Evolutionary conservation across 2,329 filamentous ascomycete species (phyloP).

Genomic region (Aspergillus sp.): DNA sequence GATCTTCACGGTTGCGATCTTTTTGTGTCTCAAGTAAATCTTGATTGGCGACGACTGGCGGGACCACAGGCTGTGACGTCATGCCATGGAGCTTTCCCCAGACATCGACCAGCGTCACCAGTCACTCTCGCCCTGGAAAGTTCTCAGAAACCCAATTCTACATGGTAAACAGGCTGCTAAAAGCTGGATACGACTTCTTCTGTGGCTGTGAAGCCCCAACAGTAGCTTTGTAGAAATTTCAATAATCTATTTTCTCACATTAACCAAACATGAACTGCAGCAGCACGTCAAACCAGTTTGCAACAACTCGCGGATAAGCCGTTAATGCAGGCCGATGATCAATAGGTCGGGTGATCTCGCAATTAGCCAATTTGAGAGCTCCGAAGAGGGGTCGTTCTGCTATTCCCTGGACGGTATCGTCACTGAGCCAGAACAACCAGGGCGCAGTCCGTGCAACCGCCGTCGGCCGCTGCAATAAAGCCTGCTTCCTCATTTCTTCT

Average conservation of each 20-base stretch:
- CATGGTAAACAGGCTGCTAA: neutral
- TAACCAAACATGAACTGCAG: no score
- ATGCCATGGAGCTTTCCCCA: slow-evolving; percentile 2
- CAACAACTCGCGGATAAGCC: neutral
- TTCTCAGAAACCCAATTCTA: neutral
- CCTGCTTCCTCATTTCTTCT: neutral
- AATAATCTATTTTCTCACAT: neutral
- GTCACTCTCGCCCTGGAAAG: neutral
- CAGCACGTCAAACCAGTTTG: neutral
- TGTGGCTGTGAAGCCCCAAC: neutral
- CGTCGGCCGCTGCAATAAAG: slow-evolving; percentile 1
- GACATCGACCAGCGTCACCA: neutral
- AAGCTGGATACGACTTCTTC: neutral
- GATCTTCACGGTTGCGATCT: neutral
- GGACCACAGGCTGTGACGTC: neutral
- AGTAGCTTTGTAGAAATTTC: neutral
- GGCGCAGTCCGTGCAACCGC: slow-evolving; percentile 11
- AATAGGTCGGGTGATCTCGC: slow-evolving; percentile 8
- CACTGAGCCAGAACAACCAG: slow-evolving; percentile 2
- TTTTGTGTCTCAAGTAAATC: neutral
- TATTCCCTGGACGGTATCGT: slow-evolving; percentile 6
- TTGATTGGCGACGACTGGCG: neutral
- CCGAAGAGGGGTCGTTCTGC: slow-evolving; percentile 7
- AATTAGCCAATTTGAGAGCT: slow-evolving; percentile 3
- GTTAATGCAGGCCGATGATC: neutral